Conservation (phyloP, 1,139 yeast species). For the Scheffersomyces stambukii region DNA sequence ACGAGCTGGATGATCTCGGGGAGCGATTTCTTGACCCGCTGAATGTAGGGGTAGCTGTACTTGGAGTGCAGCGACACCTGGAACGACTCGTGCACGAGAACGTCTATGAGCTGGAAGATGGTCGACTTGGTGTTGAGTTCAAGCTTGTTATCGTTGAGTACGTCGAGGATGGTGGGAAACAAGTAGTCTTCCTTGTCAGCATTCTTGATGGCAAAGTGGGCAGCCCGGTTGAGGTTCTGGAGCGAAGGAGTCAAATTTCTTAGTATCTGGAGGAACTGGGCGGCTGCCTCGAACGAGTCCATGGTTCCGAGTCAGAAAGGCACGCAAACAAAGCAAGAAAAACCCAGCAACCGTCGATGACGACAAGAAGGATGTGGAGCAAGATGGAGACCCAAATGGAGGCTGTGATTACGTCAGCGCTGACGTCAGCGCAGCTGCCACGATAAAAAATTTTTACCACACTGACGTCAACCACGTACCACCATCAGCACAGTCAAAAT, state of each 20-base stretch:
- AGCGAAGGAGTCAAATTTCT: conserved; percentile 60
- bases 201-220: conserved; percentile 57
- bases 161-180: conserved; percentile 65
- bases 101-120: conserved; percentile 65
- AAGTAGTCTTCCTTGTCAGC: conserved; percentile 66
- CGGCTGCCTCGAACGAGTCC: conserved; percentile 79
- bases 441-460: too few relatives aligned
- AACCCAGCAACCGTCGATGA: conserved; percentile 1
- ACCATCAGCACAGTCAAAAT: too few relatives aligned
- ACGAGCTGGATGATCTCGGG: conserved; percentile 49
- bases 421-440: too few relatives aligned
- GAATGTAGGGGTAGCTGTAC: conserved; percentile 45
- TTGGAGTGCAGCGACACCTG: conserved; percentile 31
- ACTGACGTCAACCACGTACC: too few relatives aligned
- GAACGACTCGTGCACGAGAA: conserved; percentile 41
- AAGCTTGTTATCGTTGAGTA: conserved; percentile 43
- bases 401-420: too few relatives aligned
- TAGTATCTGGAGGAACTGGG: conserved; percentile 62
- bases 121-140: conserved; percentile 64
- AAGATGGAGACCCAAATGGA: too few relatives aligned
- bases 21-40: conserved; percentile 34
- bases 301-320: conserved; percentile 22
- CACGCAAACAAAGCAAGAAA: conserved; percentile 3
- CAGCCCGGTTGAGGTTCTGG: conserved; percentile 50
- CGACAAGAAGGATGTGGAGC: too few relatives aligned